Base-by-base conservation (phyloP, 768 basidiomycete genomes). In the Termitomyces sp. region DNA sequence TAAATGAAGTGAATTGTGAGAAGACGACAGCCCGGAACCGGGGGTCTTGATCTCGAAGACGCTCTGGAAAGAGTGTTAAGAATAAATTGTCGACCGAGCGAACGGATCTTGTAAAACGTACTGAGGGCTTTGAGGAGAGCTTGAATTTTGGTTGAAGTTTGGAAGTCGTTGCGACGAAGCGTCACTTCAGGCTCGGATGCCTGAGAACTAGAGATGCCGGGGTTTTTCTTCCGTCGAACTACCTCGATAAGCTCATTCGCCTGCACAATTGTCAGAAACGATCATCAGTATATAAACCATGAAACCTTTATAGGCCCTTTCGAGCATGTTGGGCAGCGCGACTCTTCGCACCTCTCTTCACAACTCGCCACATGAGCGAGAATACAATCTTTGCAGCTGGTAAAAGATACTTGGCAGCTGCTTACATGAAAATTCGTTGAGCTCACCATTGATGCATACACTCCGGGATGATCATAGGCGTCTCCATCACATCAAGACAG, bases 361-460 rank as follows among this genome's bases (percentile, higher is more conserved):
- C 87, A 85, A 10, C 79, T 78, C 20, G 82, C 80, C 28, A 97
- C 77, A 64, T 85, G 88, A 10, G 85, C 80, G 18, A 91, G 70
- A 24, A 95, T 90, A 65, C 95, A 98, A 61, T 94, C 92, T 69
- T 92, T 96, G 70, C 95, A 98, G 58, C 92, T 90, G 66, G 33
- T 22, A 46, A 51, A 28, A 46, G 51, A 35, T 40, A 33, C 5
- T 52, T 13, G 38, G 26, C 33, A 16, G 24, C 18, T 36, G n/a
- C 22, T 48, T 24, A 6, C 6, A 46, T 32, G 13, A 38, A 7
- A 13, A n/a, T 30, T 35, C 3, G 14, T 3, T 6, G 53, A 40
- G 68, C 81, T 56, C 66, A 90, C 91, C 83, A 88, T 65, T 81
- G 79, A 65, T 94, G 93, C 74, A 88, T 79, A 69, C 91, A 94